Percentiles rank a stretch among this genome's conserved stretches.
phyloP scores from a whole-genome alignment of 2,329 filamentous ascomycete genomes.

The Arthroderma sp. region DNA sequence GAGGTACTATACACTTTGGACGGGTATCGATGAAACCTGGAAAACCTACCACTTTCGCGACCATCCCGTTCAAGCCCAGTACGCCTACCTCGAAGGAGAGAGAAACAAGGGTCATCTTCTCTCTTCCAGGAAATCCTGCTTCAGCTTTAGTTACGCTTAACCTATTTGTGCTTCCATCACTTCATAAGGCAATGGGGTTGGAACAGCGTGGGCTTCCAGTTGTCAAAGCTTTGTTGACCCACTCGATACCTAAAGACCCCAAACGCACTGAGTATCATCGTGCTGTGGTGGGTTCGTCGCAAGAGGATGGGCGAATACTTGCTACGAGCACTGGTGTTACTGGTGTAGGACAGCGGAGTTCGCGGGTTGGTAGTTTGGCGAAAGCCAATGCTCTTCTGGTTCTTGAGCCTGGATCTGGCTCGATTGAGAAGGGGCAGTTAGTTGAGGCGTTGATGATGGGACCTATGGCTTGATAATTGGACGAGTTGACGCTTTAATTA shows the following conservation, averaged over 20 bases:
- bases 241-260: slow-evolving; percentile 64
- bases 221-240: slow-evolving; percentile 57
- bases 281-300: slow-evolving; percentile 55
- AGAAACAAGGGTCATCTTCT: slow-evolving; percentile 64
- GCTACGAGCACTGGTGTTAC: slow-evolving; percentile 69
- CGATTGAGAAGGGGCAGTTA: slow-evolving; percentile 54
- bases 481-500: not conserved
- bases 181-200: slow-evolving; percentile 66
- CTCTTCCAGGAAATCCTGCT: slow-evolving; percentile 85
- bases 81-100: slow-evolving; percentile 39
- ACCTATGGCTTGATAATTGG: slow-evolving; percentile 22
- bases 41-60: slow-evolving; percentile 95
- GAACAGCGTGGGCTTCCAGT: slow-evolving; percentile 51
- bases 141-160: slow-evolving; percentile 88
- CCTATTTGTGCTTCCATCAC: slow-evolving; percentile 77
- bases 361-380: slow-evolving; percentile 74
- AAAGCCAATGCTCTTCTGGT: slow-evolving; percentile 79
- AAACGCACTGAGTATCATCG: slow-evolving; percentile 79
- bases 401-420: slow-evolving; percentile 37
- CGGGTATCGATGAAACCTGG: slow-evolving; percentile 96
- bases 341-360: slow-evolving; percentile 59
- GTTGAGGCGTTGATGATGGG: slow-evolving; percentile 75
- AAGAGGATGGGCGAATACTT: slow-evolving; percentile 52
- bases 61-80: slow-evolving; percentile 51
- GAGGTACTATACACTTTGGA: slow-evolving; percentile 91